These are phyloP conservation scores for Spergularia marina DNA, from an alignment of 148 eudicot species.

Conservation along the genomic window DNA sequence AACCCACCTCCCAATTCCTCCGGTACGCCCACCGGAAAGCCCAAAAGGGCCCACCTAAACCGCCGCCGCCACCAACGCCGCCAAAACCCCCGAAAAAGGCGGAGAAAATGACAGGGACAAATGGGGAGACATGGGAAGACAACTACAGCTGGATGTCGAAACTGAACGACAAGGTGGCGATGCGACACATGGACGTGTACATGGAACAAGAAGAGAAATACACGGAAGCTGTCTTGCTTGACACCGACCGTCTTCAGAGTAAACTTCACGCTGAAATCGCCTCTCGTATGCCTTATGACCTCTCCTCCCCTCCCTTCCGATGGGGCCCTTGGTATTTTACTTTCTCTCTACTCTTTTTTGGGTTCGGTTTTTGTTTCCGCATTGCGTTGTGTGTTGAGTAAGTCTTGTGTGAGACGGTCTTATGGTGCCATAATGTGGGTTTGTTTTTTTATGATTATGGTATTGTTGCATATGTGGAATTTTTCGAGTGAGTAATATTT, in stretches of 20 bases:
- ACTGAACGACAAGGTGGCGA: conserved; percentile 78
- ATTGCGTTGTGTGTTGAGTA: background rate
- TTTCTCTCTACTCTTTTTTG: background rate
- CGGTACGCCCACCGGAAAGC: conserved; percentile 42
- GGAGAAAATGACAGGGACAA: conserved; percentile 44
- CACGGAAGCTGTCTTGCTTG: conserved; percentile 79
- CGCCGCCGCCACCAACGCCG: conserved; percentile 59
- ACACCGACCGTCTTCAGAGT: conserved; percentile 51
- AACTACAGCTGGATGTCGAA: conserved; percentile 92
- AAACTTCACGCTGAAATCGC: conserved; percentile 85
- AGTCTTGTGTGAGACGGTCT: background rate
- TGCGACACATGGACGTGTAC: conserved; percentile 92
- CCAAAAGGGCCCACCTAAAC: conserved; percentile 40
- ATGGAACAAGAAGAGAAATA: conserved; percentile 97
- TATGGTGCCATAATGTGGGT: too few relatives aligned
- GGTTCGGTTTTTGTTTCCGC: background rate
- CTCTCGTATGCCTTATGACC: conserved; percentile 62
- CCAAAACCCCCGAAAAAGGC: conserved; percentile 78
- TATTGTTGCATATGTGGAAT: background rate
- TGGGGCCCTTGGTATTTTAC: conserved; percentile 89
- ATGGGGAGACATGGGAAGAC: conserved; percentile 71
- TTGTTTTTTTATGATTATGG: background rate
- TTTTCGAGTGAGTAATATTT: background rate
- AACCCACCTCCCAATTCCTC: conserved; percentile 10
- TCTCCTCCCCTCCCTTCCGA: conserved; percentile 73